Evolutionary conservation across 225 moss, liverwort and hornwort genomes (phyloP), one percentile per base, ranked within the genome.

Genomic region (Sphagnum contortum): DNA sequence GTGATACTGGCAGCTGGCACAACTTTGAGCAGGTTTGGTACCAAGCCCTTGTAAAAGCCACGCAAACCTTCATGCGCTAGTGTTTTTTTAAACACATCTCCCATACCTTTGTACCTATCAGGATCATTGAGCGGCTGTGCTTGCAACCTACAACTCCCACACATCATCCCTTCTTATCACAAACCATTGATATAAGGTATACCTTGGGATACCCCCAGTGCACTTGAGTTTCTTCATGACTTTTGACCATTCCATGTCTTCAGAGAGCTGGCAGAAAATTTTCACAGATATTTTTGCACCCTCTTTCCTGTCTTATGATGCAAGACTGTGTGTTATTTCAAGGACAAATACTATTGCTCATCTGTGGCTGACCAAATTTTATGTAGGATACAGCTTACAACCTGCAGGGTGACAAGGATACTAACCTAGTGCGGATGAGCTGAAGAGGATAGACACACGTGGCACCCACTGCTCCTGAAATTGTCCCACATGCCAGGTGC

Each of bases 381-480:
- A 29, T 29, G 29, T 29, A 29, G 29, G 29, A 29, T 29, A 29
- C 29, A 29, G 29, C 29, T 29, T 29, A 29, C 29, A 29, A 29
- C 29, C 29, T 29, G 29, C 1, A 1, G 29, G 29, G 29, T 29
- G 44, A 12, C 7, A 48, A 47, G n/a, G 57, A 71, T 49, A 49
- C 11, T 6, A 74, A 93, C 98, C 98, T 93, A 70, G 98, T 98
- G 68, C 98, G 87, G 61, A 98, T 80, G 14, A 98, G 93, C 76
- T 98, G 98, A 70, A 98, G 68, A 48, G 98, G 98, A 70, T 98
- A 98, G 57, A 93, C 93, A 67, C 89, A 98, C 50, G 89, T 92
- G 66, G 98, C 98, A 76, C 89, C 80, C 52, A 98, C 74, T 57
- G 98, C 93, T 73, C 98, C 98, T 57, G 98, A 98, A 71, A 98